phyloP scores from a whole-genome alignment of 2,329 filamentous ascomycete genomes.

The Beauveria medogensis region DNA sequence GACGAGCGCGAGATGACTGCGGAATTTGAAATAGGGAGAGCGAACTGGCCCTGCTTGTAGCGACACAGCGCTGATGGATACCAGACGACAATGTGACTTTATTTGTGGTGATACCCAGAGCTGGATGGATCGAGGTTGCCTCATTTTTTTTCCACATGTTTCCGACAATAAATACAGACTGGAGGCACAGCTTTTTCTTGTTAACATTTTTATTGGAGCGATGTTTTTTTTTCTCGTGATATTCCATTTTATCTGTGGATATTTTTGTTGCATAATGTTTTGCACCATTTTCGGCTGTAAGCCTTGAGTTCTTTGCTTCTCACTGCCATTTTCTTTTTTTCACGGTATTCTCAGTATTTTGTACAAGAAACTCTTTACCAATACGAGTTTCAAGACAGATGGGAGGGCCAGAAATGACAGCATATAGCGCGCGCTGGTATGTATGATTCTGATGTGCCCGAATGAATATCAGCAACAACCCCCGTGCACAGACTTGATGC shows the following conservation, averaged over 20 bases:
- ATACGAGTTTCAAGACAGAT: neutral
- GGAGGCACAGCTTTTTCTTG: neutral
- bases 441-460: neutral
- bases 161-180: neutral
- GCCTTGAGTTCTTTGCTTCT: neutral
- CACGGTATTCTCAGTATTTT: neutral
- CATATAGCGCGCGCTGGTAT: neutral
- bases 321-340: neutral
- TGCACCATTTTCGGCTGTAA: neutral
- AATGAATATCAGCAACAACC: too few species aligned
- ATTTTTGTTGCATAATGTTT: neutral
- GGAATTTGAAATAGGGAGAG: neutral
- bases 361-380: neutral
- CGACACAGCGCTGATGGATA: neutral
- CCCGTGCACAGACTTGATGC: neutral
- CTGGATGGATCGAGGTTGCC: neutral
- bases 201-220: neutral
- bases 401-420: neutral
- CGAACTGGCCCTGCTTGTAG: neutral
- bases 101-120: slow-evolving; percentile 7
- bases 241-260: neutral
- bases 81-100: neutral
- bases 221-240: neutral
- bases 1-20: neutral
- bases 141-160: neutral